A percentile compares a stretch with the other conserved stretches of the same genome.
Conservation (phyloP, 306 rosid species). For the Vigna nakashimae region DNA sequence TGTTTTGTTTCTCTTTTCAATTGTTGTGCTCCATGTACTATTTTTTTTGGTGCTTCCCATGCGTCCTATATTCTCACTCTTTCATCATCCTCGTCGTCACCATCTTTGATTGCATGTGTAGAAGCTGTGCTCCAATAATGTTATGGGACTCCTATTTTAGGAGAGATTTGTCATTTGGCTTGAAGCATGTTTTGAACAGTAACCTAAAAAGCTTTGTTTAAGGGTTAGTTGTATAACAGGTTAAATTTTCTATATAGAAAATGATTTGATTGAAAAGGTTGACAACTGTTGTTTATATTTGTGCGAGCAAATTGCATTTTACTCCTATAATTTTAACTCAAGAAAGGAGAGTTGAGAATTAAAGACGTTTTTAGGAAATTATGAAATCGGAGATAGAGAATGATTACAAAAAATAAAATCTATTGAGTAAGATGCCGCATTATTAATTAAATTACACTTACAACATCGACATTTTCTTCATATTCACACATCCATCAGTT, state of each 20-base stretch:
- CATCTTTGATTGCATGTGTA: slow-evolving; percentile 8
- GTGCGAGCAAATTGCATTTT: not conserved
- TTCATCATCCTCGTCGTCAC: not conserved
- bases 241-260: not conserved
- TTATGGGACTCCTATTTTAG: not conserved
- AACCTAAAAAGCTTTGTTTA: not conserved
- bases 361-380: too few species aligned
- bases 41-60: not conserved
- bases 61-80: not conserved
- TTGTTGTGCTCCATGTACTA: not conserved
- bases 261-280: not conserved
- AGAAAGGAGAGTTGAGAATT: too few species aligned
- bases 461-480: too few species aligned
- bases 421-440: too few species aligned
- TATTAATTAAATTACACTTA: too few species aligned
- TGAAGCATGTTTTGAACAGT: not conserved
- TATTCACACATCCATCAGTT: too few species aligned
- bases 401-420: too few species aligned
- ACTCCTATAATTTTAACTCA: not conserved
- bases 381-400: too few species aligned
- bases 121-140: not conserved
- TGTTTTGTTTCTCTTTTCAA: slow-evolving; percentile 2
- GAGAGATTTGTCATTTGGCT: not conserved
- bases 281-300: not conserved
- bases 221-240: not conserved